Evolutionary conservation across 768 basidiomycete species (phyloP).

Genomic region (Strobilomyces dryophilus): DNA sequence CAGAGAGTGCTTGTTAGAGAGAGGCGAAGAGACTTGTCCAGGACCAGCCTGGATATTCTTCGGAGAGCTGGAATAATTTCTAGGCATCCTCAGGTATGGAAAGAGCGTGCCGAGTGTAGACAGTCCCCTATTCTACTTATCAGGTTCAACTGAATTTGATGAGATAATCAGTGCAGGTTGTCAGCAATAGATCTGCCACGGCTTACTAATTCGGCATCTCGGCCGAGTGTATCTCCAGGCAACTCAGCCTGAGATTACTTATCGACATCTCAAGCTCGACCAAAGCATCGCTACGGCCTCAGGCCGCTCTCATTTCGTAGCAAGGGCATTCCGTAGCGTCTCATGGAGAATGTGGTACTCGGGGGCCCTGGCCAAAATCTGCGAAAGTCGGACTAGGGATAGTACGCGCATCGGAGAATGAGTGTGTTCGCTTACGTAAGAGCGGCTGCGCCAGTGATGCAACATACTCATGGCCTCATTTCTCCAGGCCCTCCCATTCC

Average conservation of each 20-base stretch:
- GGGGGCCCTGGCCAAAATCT: not conserved
- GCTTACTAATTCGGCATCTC: too few relatives aligned
- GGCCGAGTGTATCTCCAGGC: too few relatives aligned
- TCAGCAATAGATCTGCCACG: too few relatives aligned
- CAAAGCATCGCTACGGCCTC: conserved; percentile 1
- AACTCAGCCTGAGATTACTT: too few relatives aligned
- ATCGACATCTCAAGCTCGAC: conserved; percentile 18
- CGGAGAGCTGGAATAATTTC: conserved; percentile 9
- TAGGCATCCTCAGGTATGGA: conserved; percentile 15
- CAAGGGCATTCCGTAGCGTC: not conserved
- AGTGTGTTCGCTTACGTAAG: too few relatives aligned
- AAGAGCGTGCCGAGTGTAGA: conserved; percentile 1
- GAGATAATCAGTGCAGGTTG: too few relatives aligned
- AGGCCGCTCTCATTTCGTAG: too few relatives aligned
- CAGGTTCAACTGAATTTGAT: too few relatives aligned
- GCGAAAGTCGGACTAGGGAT: not conserved
- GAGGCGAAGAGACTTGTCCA: conserved; percentile 5
- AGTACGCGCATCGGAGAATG: too few relatives aligned
- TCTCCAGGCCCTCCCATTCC: conserved; percentile 22
- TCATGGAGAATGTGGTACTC: conserved; percentile 1
- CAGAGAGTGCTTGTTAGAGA: not conserved
- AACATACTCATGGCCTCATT: too few relatives aligned
- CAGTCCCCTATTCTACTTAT: too few relatives aligned
- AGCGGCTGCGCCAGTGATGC: too few relatives aligned
- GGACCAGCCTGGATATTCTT: conserved; percentile 21